Evolutionary conservation across 202 grass and related monocot species (phyloP), one percentile per base, ranked within the genome.

Genomic region (Zizania palustris): DNA sequence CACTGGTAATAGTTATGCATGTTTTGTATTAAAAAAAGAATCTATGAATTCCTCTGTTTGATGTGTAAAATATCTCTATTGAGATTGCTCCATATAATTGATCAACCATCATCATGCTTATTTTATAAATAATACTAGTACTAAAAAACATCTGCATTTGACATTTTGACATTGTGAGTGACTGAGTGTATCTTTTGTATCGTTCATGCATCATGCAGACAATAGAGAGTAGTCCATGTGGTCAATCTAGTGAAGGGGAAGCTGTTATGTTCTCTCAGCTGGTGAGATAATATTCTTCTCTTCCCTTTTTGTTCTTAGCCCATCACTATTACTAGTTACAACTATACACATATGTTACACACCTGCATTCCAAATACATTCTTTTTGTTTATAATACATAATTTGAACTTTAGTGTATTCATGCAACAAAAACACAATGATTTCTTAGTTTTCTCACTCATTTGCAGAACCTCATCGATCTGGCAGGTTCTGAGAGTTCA

Each of bases 381-480:
- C 68, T 14, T 48, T 18, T 39, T 34, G 35, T 46, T 55, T 33
- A 65, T 33, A 65, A 7, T 77, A n/a, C 58, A 60, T 71, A 34
- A 75, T 50, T 4, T 71, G 38, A 43, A 69, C 13, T 51, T 68
- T 75, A 21, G 20, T 38, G 55, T 19, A 49, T 72, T 65, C 22
- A 20, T 71, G 21, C 5, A 59, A 43, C 22, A 12, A 60, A 59
- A 37, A 82, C 13, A 45, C 41, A 55, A 18, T 75, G 61, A 58
- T 78, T 73, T 64, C 70, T 89, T 87, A 78, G 12, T 68, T 86
- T 75, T 89, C 38, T 89, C 19, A 64, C 45, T 81, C 67, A 70
- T 88, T 65, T 92, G 87, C 93, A 96, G 93, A 96, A 88, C 82
- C 87, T 96, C 75, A 92, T 92, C 74, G 85, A 96, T 86, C 82